Evolutionary conservation across 345 rosid species (phyloP), one percentile per base, ranked within the genome.

Genomic region (Cardiospermum halicacabum): DNA sequence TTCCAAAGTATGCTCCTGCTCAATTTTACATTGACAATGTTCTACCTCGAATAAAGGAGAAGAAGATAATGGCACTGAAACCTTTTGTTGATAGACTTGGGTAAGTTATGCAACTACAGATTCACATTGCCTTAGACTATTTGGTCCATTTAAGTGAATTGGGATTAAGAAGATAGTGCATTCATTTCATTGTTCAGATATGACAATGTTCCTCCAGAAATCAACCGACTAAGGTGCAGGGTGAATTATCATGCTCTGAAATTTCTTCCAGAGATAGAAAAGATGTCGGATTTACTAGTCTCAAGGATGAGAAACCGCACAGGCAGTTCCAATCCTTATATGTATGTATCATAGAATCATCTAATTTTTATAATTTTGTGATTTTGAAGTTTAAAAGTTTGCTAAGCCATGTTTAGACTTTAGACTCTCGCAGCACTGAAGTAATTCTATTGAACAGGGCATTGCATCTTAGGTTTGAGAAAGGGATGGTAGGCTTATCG

Each of bases 11-110:
- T 76, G 99, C 99, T 53, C 88, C 99, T 28, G 97, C 97, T 4
- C 92, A 95, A 36, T 95, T 95, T 74, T 95, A 95, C 70, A 85
- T 95, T n/a, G 99, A 91, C 77, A 95, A 95, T 71, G 99, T 95
- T 28, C 84, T 95, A 51, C 99, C 99, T 49, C 87, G 99, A 69
- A 82, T 95, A 69, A 95, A 87, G 78, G 99, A 95, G 78, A 95
- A 95, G 90, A 95, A 86, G 87, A 91, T 95, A 60, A 95, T 95
- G 99, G 86, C 96, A 63, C 82, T 95, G 32, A 95, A 95, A 78
- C 99, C 99, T 77, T 95, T 95, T 82, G 99, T 95, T 1, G 99
- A 95, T 79, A 89, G 99, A 25, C 95, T 91, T 56, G 99, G 99
- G 99, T 95, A 67, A 77, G 88, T 62, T 55, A 53, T 69, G 51